Percentiles rank a stretch among this genome's conserved stretches.
These are phyloP conservation scores for Nicotiana sylvestris DNA, from an alignment of 257 asterid species.

Conservation along the genomic window DNA sequence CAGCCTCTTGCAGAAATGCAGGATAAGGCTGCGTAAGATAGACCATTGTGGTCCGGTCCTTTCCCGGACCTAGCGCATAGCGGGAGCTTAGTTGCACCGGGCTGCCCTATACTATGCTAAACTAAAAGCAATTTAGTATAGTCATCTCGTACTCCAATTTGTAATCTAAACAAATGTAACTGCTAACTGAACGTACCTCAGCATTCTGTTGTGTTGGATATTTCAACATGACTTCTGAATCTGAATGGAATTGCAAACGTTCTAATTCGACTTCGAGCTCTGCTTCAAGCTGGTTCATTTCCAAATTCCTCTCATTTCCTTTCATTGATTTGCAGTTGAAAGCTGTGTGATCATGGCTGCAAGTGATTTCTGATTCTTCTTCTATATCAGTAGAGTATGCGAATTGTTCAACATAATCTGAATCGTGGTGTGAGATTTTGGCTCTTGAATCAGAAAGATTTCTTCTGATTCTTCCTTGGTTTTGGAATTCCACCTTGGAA, in stretches of 20 bases:
- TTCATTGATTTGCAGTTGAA: not conserved
- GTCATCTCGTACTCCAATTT: not conserved
- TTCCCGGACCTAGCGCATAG: too few species aligned
- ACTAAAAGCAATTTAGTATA: not conserved
- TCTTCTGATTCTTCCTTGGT: conserved; percentile 13
- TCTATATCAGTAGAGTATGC: conserved; percentile 21
- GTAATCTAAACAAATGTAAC: not conserved
- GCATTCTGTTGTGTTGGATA: conserved; percentile 21
- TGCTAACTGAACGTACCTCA: conserved; percentile 35
- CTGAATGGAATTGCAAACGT: conserved; percentile 40
- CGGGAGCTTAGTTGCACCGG: too few species aligned
- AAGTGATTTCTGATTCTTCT: conserved; percentile 15
- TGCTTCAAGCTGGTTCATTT: conserved; percentile 60
- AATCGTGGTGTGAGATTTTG: conserved; percentile 15
- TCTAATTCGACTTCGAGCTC: conserved; percentile 65
- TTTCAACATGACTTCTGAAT: conserved; percentile 22
- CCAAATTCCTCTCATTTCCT: conserved; percentile 24
- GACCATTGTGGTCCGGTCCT: too few species aligned
- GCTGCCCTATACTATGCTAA: not conserved
- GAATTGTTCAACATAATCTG: conserved; percentile 19
- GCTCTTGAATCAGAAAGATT: not conserved
- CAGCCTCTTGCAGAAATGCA: too few species aligned
- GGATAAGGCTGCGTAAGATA: too few species aligned
- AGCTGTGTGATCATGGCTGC: conserved; percentile 19
- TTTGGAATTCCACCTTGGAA: conserved; percentile 26